Evolutionary conservation across 257 asterid species (phyloP).

Genomic region (Solanum gandarillasii): DNA sequence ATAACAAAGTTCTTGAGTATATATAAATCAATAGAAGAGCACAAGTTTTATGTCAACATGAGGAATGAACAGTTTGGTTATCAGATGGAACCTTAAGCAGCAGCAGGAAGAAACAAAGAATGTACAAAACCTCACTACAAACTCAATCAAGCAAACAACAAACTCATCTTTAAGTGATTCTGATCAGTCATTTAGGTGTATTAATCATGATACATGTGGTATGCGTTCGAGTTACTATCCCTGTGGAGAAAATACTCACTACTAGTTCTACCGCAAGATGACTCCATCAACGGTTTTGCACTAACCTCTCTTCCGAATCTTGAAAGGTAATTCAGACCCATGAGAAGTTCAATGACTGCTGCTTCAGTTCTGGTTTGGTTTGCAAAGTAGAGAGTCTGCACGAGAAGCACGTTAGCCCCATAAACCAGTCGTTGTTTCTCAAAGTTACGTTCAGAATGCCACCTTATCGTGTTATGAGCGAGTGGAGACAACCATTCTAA

Average conservation of each 20-base stretch:
- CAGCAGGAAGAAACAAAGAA: not conserved
- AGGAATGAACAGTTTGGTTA: not conserved
- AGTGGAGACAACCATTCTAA: conserved; percentile 77
- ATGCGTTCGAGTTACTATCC: conserved; percentile 15
- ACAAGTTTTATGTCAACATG: not conserved
- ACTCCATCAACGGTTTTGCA: conserved; percentile 29
- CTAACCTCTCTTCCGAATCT: conserved; percentile 34
- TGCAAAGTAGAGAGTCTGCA: conserved; percentile 78
- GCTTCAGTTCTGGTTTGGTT: conserved; percentile 46
- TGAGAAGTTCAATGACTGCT: conserved; percentile 47
- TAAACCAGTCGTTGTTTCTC: conserved; percentile 45
- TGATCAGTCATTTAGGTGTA: not conserved
- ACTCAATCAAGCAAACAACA: not conserved
- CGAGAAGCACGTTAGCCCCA: conserved; percentile 60
- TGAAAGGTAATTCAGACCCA: conserved; percentile 57
- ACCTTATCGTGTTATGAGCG: conserved; percentile 59
- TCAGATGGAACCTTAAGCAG: not conserved
- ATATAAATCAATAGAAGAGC: not conserved
- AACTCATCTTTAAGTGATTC: not conserved
- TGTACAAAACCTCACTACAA: not conserved
- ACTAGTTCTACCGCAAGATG: conserved; percentile 27
- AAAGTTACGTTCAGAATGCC: conserved; percentile 68
- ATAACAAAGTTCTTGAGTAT: not conserved
- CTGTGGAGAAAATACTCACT: conserved; percentile 19
- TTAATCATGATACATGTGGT: conserved; percentile 9